These are phyloP conservation scores for Aspergillus nomiae DNA, from an alignment of 2,329 filamentous ascomycete species.

Conservation along the genomic window DNA sequence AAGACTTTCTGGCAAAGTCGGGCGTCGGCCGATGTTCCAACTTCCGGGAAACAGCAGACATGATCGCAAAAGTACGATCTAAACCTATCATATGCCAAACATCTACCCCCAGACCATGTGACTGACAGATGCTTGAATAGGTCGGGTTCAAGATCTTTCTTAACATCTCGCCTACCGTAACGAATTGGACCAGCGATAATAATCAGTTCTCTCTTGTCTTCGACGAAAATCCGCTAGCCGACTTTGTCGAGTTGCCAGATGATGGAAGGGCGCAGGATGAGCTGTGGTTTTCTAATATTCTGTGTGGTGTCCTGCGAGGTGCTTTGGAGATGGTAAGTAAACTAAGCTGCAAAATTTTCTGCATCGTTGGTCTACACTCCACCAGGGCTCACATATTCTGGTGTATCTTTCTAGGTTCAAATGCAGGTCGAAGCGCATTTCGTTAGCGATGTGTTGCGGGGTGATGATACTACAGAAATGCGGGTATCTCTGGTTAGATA, in stretches of 20 bases:
- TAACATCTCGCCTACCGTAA: conserved; percentile 89
- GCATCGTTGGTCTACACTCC: not conserved
- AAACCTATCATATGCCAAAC: no score
- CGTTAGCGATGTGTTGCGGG: conserved; percentile 86
- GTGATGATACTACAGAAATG: conserved; percentile 97
- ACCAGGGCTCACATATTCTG: conserved; percentile 1
- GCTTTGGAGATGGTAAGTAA: conserved; percentile 85
- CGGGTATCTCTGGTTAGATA: conserved; percentile 87
- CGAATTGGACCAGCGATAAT: conserved; percentile 94
- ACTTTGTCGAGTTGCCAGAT: conserved; percentile 96
- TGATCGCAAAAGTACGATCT: conserved; percentile 78
- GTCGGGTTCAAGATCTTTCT: conserved; percentile 99
- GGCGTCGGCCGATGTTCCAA: conserved; percentile 86
- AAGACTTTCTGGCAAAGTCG: conserved; percentile 96
- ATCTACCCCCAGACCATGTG: conserved; percentile 4
- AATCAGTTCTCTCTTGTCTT: conserved; percentile 96
- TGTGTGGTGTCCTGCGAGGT: conserved; percentile 88
- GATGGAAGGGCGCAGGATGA: conserved; percentile 95
- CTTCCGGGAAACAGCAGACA: conserved; percentile 94
- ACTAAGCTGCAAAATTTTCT: not conserved
- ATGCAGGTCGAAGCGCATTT: conserved; percentile 99
- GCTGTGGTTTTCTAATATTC: conserved; percentile 97
- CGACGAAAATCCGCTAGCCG: conserved; percentile 93
- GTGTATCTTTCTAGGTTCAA: conserved; percentile 61
- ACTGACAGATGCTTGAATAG: conserved; percentile 47